phyloP scores from a whole-genome alignment of 176 grass and related monocot genomes.

The Cenchrus purpureus region DNA sequence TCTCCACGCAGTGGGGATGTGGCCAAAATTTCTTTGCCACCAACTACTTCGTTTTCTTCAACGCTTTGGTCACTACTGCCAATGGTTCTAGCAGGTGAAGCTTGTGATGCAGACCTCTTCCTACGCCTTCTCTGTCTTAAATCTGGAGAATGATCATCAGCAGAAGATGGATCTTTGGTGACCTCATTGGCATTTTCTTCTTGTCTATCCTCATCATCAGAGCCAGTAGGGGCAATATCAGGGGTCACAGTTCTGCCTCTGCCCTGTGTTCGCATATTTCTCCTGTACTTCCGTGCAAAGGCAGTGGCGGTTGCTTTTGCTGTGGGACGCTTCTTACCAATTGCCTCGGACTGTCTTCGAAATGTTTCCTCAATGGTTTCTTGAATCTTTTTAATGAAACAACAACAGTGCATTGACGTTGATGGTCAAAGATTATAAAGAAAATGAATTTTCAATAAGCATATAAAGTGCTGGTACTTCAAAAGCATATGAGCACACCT shows the following conservation, averaged over 20 bases:
- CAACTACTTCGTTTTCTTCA: slow-evolving; percentile 59
- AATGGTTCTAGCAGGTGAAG: slow-evolving; percentile 62
- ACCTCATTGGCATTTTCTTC: slow-evolving; percentile 64
- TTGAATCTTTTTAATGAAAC: slow-evolving; percentile 73
- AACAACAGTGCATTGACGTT: not conserved
- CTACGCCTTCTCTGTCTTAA: slow-evolving; percentile 60
- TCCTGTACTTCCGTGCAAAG: slow-evolving; percentile 65
- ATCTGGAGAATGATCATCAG: slow-evolving; percentile 68
- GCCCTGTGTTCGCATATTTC: slow-evolving; percentile 56
- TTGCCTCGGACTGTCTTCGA: slow-evolving; percentile 68
- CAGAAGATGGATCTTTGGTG: slow-evolving; percentile 65
- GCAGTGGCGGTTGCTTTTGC: slow-evolving; percentile 53
- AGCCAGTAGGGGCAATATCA: slow-evolving; percentile 44
- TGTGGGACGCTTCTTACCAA: slow-evolving; percentile 60
- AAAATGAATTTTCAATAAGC: not conserved
- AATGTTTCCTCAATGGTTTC: slow-evolving; percentile 75
- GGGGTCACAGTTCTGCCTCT: slow-evolving; percentile 47
- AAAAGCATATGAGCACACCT: slow-evolving; percentile 52
- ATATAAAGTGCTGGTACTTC: slow-evolving; percentile 28
- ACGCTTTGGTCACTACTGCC: slow-evolving; percentile 47
- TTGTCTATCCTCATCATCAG: slow-evolving; percentile 70
- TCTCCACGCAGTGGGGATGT: slow-evolving; percentile 67
- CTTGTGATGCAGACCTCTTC: slow-evolving; percentile 44
- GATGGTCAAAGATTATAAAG: slow-evolving; percentile 17
- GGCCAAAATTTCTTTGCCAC: slow-evolving; percentile 55